phyloP scores from a whole-genome alignment of 306 rosid species.

The Rosa persica region DNA sequence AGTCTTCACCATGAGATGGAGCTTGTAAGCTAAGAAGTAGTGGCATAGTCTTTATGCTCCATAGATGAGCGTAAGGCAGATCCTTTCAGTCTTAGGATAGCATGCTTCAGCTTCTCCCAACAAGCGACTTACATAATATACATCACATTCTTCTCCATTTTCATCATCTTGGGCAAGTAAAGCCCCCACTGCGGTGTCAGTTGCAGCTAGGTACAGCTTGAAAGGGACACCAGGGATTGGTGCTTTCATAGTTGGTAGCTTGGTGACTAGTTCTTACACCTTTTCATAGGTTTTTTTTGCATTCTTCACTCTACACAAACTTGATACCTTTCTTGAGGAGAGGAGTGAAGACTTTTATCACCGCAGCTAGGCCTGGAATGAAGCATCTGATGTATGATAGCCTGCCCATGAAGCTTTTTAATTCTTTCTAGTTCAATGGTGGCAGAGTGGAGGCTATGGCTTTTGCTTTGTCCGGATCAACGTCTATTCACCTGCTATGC shows the following conservation, averaged over 20 bases:
- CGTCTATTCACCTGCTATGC: no score
- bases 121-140: background rate
- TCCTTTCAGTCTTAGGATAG: background rate
- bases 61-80: background rate
- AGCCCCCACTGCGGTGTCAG: background rate
- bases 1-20: background rate
- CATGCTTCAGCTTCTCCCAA: background rate
- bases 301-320: no score
- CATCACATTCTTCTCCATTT: background rate
- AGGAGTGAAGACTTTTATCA: no score
- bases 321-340: no score
- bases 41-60: background rate
- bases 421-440: no score
- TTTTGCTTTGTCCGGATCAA: no score
- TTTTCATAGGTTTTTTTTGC: background rate
- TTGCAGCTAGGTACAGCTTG: background rate
- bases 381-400: no score
- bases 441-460: no score
- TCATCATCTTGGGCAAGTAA: background rate
- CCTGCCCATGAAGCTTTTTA: no score
- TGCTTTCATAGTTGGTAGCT: background rate
- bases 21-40: background rate
- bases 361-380: no score
- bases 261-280: background rate
- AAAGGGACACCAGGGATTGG: background rate